These are phyloP conservation scores for Acer campestre DNA, from an alignment of 345 rosid genomes.

Conservation along the genomic window DNA sequence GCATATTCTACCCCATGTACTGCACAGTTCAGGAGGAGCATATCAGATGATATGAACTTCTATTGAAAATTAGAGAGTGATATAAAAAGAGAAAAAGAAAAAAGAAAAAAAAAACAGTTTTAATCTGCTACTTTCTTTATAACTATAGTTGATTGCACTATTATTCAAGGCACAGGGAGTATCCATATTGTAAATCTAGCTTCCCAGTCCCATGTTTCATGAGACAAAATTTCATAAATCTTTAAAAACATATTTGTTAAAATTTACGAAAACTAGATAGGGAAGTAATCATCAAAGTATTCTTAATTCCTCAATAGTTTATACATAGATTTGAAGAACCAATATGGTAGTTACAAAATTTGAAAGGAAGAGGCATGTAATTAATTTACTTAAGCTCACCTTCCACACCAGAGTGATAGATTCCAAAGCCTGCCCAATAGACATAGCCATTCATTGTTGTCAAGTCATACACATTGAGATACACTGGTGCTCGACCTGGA, in stretches of 20 bases:
- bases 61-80: slow-evolving; percentile 1
- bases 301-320: background rate
- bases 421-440: slow-evolving; percentile 97
- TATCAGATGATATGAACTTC: slow-evolving; percentile 12
- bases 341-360: slow-evolving; percentile 3
- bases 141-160: background rate
- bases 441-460: slow-evolving; percentile 87
- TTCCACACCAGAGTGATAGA: slow-evolving; percentile 97
- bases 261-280: background rate
- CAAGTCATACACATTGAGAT: slow-evolving; percentile 92
- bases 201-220: background rate
- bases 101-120: background rate
- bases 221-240: background rate
- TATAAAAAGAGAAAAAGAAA: background rate
- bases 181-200: background rate
- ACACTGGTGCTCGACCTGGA: slow-evolving; percentile 73
- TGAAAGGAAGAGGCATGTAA: slow-evolving; percentile 14
- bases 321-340: background rate
- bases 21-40: slow-evolving; percentile 29
- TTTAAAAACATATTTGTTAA: background rate
- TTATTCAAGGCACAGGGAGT: background rate
- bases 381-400: slow-evolving; percentile 49
- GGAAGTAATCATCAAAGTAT: slow-evolving; percentile 2
- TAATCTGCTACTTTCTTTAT: background rate
- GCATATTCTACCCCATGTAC: slow-evolving; percentile 97